Conservation (phyloP, 1,139 yeast species). For the Pichia cactophila region DNA sequence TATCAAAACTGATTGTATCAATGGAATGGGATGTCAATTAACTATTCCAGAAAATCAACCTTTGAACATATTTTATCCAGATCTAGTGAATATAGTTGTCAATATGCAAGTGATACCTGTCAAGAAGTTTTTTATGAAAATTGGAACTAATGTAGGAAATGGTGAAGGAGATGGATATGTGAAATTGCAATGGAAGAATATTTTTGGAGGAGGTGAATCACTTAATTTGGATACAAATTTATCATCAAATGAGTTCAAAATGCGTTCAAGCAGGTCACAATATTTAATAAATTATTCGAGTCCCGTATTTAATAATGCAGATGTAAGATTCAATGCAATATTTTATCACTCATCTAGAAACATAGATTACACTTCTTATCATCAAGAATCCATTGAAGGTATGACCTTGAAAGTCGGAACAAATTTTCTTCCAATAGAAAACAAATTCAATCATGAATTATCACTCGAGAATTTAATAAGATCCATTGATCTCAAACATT, state of each 20-base stretch:
- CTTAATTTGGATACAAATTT: conserved; percentile 66
- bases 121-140: conserved; percentile 64
- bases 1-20: conserved; percentile 29
- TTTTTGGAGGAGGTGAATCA: conserved; percentile 85
- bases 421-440: conserved; percentile 27
- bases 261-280: conserved; percentile 74
- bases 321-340: conserved; percentile 48
- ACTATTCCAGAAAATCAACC: conserved; percentile 19
- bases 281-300: conserved; percentile 55
- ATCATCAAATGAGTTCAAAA: conserved; percentile 37
- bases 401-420: conserved; percentile 43
- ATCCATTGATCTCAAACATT: conserved; percentile 34
- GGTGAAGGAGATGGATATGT: conserved; percentile 94
- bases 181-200: conserved; percentile 64
- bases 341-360: conserved; percentile 52
- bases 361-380: conserved; percentile 60
- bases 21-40: conserved; percentile 26
- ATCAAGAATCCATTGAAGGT: conserved; percentile 56
- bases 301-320: conserved; percentile 50
- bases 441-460: conserved; percentile 41
- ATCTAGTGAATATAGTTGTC: conserved; percentile 43
- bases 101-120: conserved; percentile 53
- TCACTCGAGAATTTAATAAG: conserved; percentile 62
- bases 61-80: conserved; percentile 12
- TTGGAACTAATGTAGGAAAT: conserved; percentile 92